phyloP scores from a whole-genome alignment of 2,329 filamentous ascomycete species.

The Tolypocladium ophioglossoides region DNA sequence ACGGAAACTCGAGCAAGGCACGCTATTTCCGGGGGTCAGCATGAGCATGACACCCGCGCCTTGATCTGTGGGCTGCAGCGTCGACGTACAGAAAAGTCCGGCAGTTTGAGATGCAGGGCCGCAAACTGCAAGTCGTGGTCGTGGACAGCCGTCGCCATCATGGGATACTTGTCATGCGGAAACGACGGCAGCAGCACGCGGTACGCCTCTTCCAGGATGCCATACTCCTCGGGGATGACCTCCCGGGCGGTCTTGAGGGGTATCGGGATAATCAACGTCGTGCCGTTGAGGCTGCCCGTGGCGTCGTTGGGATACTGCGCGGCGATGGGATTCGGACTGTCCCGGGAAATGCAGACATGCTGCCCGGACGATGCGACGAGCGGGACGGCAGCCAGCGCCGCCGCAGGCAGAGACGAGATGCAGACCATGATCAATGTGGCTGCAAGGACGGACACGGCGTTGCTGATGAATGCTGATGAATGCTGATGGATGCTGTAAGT shows the following conservation, averaged over 20 bases:
- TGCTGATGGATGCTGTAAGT: too few relatives aligned
- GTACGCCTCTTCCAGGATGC: constrained; percentile 39
- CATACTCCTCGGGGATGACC: constrained; percentile 36
- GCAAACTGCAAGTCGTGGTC: constrained; percentile 36
- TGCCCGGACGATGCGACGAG: not conserved
- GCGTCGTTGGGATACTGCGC: constrained; percentile 32
- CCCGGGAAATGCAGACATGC: not conserved
- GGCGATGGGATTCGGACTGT: constrained; percentile 32
- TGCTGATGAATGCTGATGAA: too few relatives aligned
- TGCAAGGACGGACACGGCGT: not conserved
- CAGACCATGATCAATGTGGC: not conserved
- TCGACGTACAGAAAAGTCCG: not conserved
- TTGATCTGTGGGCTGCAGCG: not conserved
- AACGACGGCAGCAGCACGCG: constrained; percentile 35
- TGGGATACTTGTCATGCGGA: constrained; percentile 40
- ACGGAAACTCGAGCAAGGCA: constrained; percentile 42
- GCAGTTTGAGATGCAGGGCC: not conserved
- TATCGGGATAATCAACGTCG: constrained; percentile 40
- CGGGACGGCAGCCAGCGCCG: not conserved
- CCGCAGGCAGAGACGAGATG: not conserved
- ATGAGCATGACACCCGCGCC: not conserved
- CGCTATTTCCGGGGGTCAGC: constrained; percentile 25
- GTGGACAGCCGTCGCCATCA: constrained; percentile 35
- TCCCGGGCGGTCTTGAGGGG: constrained; percentile 31
- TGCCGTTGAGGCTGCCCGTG: constrained; percentile 44